Conservation (phyloP, 2,329 filamentous ascomycete species). For the Claviceps purpurea region DNA sequence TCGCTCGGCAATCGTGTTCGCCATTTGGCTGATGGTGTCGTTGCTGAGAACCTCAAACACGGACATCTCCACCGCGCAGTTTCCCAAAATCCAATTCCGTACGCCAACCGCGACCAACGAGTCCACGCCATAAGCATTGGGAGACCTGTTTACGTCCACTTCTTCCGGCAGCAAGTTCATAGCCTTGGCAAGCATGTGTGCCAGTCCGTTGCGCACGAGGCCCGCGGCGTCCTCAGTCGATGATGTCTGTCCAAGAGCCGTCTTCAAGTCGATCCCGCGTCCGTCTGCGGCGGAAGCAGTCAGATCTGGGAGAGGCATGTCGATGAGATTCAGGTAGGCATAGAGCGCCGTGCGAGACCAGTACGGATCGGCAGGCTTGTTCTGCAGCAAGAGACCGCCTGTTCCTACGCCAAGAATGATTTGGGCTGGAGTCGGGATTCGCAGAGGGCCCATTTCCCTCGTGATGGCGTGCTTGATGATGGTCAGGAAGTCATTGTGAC, state of each 20-base stretch:
- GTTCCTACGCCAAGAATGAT: conserved; percentile 40
- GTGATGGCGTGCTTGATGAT: conserved; percentile 34
- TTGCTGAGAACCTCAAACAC: conserved; percentile 35
- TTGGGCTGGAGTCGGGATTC: conserved; percentile 27
- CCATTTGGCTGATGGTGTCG: conserved; percentile 25
- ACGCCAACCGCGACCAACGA: conserved; percentile 39
- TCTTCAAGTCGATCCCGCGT: conserved; percentile 16
- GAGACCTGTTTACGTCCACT: conserved; percentile 27
- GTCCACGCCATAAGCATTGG: conserved; percentile 36
- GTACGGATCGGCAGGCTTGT: conserved; percentile 38
- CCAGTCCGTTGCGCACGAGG: conserved; percentile 24
- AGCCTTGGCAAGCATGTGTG: conserved; percentile 27
- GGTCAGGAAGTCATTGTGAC: conserved; percentile 34
- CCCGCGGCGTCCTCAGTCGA: conserved; percentile 16
- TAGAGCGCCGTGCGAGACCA: conserved; percentile 39
- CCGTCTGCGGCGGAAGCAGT: conserved; percentile 5
- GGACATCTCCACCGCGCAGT: conserved; percentile 29
- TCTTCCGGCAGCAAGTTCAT: conserved; percentile 32
- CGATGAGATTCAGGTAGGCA: conserved; percentile 32
- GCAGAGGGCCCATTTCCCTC: conserved; percentile 14
- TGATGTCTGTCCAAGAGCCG: conserved; percentile 18
- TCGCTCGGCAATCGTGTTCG: conserved; percentile 21
- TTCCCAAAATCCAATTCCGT: conserved; percentile 35
- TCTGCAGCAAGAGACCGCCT: conserved; percentile 38
- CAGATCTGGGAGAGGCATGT: conserved; percentile 24